These are phyloP conservation scores for Diaporthe sp. DNA, from an alignment of 2,329 filamentous ascomycete genomes.

Conservation along the genomic window DNA sequence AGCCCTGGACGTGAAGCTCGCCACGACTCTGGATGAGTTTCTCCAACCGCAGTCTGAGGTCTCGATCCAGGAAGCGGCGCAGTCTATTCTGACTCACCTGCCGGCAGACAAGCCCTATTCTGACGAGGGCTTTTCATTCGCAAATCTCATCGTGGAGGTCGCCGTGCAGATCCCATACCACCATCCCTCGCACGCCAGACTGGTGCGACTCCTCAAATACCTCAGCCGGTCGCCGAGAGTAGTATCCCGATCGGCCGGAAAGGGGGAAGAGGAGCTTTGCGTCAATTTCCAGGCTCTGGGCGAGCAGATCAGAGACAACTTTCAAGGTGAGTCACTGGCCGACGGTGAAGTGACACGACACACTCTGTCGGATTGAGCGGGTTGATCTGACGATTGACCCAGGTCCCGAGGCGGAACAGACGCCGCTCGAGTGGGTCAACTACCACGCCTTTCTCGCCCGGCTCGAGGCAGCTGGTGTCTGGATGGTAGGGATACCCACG, in stretches of 20 bases:
- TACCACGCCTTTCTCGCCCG: slow-evolving; percentile 18
- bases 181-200: background rate
- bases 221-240: background rate
- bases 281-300: background rate
- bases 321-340: background rate
- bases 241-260: background rate
- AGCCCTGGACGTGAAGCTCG: background rate
- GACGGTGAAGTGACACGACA: background rate
- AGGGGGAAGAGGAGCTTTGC: background rate
- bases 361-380: background rate
- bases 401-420: background rate
- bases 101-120: background rate
- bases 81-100: background rate
- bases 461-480: background rate
- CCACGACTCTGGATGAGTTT: background rate
- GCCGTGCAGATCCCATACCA: background rate
- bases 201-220: background rate
- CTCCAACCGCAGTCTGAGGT: background rate
- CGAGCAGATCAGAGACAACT: background rate
- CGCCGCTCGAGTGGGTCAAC: slow-evolving; percentile 2
- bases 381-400: background rate
- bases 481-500: background rate
- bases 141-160: background rate
- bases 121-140: background rate
- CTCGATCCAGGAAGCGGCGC: background rate